Conservation (phyloP, 768 basidiomycete species). For the Collybia mongolica region DNA sequence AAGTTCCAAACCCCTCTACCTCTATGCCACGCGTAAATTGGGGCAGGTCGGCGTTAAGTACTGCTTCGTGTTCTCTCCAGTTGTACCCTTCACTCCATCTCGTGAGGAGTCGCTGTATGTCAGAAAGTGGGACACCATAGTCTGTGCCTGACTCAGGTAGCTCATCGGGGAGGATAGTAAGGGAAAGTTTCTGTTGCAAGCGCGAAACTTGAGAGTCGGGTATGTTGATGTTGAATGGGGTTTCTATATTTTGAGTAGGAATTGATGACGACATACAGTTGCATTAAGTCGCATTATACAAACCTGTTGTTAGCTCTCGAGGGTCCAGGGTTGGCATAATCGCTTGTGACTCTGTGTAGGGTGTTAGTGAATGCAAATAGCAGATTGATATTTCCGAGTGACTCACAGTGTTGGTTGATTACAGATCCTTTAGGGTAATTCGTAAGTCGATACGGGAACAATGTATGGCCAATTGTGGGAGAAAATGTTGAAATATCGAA, state of each 20-base stretch:
- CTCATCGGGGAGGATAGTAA: slow-evolving; percentile 54
- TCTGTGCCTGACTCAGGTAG: slow-evolving; percentile 43
- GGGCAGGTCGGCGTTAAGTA: slow-evolving; percentile 51
- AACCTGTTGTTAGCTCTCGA: too few relatives aligned
- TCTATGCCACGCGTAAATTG: slow-evolving; percentile 54
- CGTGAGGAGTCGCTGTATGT: slow-evolving; percentile 43
- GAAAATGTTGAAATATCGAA: too few relatives aligned
- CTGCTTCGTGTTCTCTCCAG: slow-evolving; percentile 54
- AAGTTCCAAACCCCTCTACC: slow-evolving; percentile 41
- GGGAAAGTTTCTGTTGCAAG: slow-evolving; percentile 45
- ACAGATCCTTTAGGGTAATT: too few relatives aligned
- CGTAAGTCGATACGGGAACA: too few relatives aligned
- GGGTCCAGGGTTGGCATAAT: too few relatives aligned
- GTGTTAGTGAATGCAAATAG: too few relatives aligned
- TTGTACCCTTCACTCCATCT: slow-evolving; percentile 53
- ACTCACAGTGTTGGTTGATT: too few relatives aligned
- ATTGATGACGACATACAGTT: too few relatives aligned
- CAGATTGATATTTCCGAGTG: too few relatives aligned
- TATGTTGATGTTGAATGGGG: slow-evolving; percentile 48
- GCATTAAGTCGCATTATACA: too few relatives aligned
- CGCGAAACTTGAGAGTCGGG: slow-evolving; percentile 38
- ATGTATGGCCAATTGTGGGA: too few relatives aligned
- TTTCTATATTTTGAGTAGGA: slow-evolving; percentile 1
- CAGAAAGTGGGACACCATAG: slow-evolving; percentile 51
- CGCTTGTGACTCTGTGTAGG: too few relatives aligned